phyloP scores from a whole-genome alignment of 805 yeast genomes.

The Candida suzukii region DNA sequence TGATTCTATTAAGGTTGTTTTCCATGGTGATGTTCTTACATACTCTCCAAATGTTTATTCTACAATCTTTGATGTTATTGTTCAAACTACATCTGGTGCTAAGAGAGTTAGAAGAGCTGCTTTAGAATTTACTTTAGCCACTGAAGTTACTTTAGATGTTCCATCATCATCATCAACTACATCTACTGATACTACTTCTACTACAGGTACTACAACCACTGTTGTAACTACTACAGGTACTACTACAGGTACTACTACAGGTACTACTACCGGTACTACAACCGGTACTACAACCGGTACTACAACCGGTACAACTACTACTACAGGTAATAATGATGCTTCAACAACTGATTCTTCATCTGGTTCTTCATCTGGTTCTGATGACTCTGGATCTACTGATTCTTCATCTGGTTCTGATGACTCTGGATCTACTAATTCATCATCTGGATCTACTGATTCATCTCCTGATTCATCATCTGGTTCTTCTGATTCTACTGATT shows the following conservation, averaged over 20 bases:
- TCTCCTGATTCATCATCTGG: not conserved
- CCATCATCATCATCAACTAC: not conserved
- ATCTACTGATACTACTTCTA: not conserved
- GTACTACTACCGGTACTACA: no score
- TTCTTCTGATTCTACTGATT: not conserved
- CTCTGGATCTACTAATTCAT: not conserved
- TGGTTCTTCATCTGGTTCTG: not conserved
- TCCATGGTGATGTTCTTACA: not conserved
- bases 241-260: no score
- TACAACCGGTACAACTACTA: no score
- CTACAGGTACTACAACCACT: no score
- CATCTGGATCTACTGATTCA: not conserved
- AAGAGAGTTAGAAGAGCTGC: slow-evolving; percentile 1
- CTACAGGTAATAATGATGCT: no score
- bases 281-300: no score
- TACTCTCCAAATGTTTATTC: not conserved
- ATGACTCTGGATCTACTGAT: no score
- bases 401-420: not conserved
- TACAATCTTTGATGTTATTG: not conserved
- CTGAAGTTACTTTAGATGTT: not conserved
- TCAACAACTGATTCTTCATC: not conserved
- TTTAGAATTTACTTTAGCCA: not conserved
- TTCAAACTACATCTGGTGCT: not conserved
- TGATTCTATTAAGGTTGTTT: not conserved
- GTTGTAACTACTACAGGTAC: no score